A percentile compares a stretch with the other conserved stretches of the same genome.
Conservation (phyloP, 2,329 filamentous ascomycete species). For the Venturia aucupariae region DNA sequence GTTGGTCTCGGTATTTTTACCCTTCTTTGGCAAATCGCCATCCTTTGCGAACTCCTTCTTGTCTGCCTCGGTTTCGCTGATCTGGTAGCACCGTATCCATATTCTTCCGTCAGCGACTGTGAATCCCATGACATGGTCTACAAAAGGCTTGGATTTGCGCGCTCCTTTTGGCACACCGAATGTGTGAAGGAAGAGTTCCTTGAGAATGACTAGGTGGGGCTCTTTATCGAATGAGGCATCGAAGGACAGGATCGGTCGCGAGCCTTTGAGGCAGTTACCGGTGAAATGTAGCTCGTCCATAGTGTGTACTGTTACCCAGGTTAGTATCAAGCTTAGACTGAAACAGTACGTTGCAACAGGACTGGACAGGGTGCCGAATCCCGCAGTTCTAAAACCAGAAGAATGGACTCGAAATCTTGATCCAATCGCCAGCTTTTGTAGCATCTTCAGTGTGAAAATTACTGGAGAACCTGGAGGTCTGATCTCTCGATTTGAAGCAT, state of each 20-base stretch:
- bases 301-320: slow-evolving; percentile 56
- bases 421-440: background rate
- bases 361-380: background rate
- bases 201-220: slow-evolving; percentile 72
- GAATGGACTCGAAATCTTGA: background rate
- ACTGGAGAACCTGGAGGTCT: too few relatives aligned
- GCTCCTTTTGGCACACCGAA: slow-evolving; percentile 88
- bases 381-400: background rate
- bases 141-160: slow-evolving; percentile 86
- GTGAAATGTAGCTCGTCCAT: slow-evolving; percentile 97
- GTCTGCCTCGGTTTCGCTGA: slow-evolving; percentile 67
- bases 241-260: slow-evolving; percentile 82
- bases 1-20: slow-evolving; percentile 55
- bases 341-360: slow-evolving; percentile 12
- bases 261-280: slow-evolving; percentile 93
- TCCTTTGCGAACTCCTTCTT: slow-evolving; percentile 31
- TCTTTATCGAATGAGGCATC: slow-evolving; percentile 76
- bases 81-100: slow-evolving; percentile 92
- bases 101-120: slow-evolving; percentile 87
- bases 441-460: too few relatives aligned
- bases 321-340: slow-evolving; percentile 30
- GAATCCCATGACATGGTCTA: slow-evolving; percentile 92
- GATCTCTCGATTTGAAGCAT: background rate
- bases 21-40: slow-evolving; percentile 30
- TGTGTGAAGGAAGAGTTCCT: slow-evolving; percentile 80